These are phyloP conservation scores for Oidiodendron maius DNA, from an alignment of 495 filamentous ascomycete species.

Conservation along the genomic window DNA sequence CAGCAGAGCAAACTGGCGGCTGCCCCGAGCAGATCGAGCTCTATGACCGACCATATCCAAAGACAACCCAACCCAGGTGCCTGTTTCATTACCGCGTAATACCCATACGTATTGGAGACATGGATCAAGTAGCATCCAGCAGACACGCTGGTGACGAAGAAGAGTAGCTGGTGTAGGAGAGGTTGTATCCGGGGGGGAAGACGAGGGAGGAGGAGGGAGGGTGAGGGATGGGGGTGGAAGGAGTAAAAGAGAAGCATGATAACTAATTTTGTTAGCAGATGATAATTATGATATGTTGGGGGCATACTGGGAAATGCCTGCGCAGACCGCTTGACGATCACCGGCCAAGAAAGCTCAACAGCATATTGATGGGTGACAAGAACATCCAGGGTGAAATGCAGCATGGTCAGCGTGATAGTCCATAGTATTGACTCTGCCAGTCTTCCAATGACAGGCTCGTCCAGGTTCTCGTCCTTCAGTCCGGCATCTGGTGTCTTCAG, in stretches of 20 bases:
- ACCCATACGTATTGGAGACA: slow-evolving; percentile 71
- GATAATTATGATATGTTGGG: background rate
- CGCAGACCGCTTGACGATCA: slow-evolving; percentile 44
- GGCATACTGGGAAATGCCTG: slow-evolving; percentile 45
- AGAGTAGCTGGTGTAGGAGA: slow-evolving; percentile 52
- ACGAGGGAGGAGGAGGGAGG: slow-evolving; percentile 33
- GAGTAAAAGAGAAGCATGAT: slow-evolving; percentile 55
- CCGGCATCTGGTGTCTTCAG: slow-evolving; percentile 34
- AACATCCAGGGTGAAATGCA: slow-evolving; percentile 84
- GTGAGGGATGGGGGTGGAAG: slow-evolving; percentile 47
- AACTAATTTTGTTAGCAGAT: slow-evolving; percentile 38
- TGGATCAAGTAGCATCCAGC: slow-evolving; percentile 74
- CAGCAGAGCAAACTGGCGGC: slow-evolving; percentile 53
- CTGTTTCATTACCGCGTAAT: slow-evolving; percentile 87
- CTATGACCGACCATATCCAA: slow-evolving; percentile 91
- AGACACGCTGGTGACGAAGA: slow-evolving; percentile 45
- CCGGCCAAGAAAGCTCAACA: slow-evolving; percentile 53
- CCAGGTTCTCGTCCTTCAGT: slow-evolving; percentile 16
- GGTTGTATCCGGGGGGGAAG: slow-evolving; percentile 38
- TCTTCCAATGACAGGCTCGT: slow-evolving; percentile 35
- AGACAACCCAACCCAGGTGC: slow-evolving; percentile 83
- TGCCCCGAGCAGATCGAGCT: slow-evolving; percentile 69
- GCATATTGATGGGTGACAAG: slow-evolving; percentile 90
- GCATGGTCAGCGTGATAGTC: slow-evolving; percentile 64
- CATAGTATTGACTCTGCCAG: slow-evolving; percentile 58